phyloP scores from a whole-genome alignment of 2,329 filamentous ascomycete species.

The Paecilomyces sp. region DNA sequence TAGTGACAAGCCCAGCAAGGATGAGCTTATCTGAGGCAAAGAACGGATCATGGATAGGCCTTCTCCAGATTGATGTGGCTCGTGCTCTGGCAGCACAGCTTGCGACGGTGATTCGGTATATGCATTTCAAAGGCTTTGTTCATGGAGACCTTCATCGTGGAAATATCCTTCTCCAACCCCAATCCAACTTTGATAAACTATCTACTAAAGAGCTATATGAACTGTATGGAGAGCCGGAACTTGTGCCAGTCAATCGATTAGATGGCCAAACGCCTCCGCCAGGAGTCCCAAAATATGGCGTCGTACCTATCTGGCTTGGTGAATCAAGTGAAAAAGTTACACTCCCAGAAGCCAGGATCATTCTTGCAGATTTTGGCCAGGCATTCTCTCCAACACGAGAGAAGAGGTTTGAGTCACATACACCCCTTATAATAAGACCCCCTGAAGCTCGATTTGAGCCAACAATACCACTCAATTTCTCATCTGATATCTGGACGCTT shows the following conservation, averaged over 20 bases:
- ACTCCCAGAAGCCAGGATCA: conserved; percentile 15
- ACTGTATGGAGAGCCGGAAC: conserved; percentile 12
- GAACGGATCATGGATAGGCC: conserved; percentile 12
- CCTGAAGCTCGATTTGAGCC: conserved; percentile 31
- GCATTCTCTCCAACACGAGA: conserved; percentile 12
- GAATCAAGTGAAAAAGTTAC: conserved; percentile 14
- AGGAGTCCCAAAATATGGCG: conserved; percentile 13
- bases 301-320: conserved; percentile 17
- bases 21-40: conserved; percentile 12
- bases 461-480: conserved; percentile 19
- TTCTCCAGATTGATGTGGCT: conserved; percentile 17
- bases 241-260: conserved; percentile 11
- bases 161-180: conserved; percentile 17
- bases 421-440: conserved; percentile 17
- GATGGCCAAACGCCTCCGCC: conserved; percentile 14
- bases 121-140: conserved; percentile 21
- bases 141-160: conserved; percentile 24
- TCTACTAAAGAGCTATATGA: conserved; percentile 14
- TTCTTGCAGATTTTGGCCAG: conserved; percentile 21
- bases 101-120: conserved; percentile 22
- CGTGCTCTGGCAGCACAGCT: conserved; percentile 17
- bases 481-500: conserved; percentile 17
- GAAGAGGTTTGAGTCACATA: conserved; percentile 11
- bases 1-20: conserved; percentile 11
- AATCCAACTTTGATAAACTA: conserved; percentile 11